These are phyloP conservation scores for Verbascum thapsus DNA, from an alignment of 257 asterid genomes.

Conservation along the genomic window DNA sequence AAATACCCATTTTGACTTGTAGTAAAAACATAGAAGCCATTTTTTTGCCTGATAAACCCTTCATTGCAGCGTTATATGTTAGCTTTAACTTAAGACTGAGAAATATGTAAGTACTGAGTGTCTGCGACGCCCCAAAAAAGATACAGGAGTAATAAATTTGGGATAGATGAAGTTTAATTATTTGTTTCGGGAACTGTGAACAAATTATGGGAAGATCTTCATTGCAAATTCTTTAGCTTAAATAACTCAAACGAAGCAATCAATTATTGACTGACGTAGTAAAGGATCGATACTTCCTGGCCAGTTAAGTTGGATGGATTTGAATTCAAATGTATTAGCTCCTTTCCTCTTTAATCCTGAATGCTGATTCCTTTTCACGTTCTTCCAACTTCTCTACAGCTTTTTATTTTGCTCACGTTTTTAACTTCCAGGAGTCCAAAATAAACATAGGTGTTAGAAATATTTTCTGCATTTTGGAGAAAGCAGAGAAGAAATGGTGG, in stretches of 20 bases:
- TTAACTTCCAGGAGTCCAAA: conserved; percentile 71
- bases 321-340: neutral
- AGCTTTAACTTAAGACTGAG: neutral
- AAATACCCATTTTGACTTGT: neutral
- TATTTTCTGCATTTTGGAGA: conserved; percentile 78
- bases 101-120: too few species aligned
- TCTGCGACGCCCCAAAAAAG: too few species aligned
- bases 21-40: neutral
- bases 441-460: conserved; percentile 67
- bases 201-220: too few species aligned
- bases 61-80: neutral
- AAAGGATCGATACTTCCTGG: neutral
- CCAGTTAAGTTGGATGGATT: neutral
- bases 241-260: neutral
- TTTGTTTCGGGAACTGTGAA: too few species aligned
- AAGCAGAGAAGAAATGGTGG: conserved; percentile 93
- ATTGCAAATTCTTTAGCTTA: neutral
- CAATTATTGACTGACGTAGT: neutral
- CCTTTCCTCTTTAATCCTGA: neutral
- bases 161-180: too few species aligned
- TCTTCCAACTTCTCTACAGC: too few species aligned
- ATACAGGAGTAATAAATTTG: too few species aligned
- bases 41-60: neutral
- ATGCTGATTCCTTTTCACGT: too few species aligned
- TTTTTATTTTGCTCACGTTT: neutral